Evolutionary conservation across 1,284 basidiomycete species (phyloP), one percentile per base, ranked within the genome.

Genomic region (Cutaneotrichosporon cyanovorans): DNA sequence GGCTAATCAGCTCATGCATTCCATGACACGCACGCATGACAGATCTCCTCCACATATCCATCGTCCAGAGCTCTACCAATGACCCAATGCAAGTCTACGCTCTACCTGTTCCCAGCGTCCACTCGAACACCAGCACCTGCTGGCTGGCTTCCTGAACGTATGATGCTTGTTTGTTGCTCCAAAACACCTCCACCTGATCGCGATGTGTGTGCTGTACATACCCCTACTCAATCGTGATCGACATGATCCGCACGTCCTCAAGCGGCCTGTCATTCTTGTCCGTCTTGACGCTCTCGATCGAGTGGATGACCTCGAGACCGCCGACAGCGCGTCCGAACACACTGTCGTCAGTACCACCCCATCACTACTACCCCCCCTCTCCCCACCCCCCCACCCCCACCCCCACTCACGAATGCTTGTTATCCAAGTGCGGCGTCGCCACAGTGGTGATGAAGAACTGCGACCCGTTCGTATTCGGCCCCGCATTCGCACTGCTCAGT

Each of bases 391-490:
- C 32, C 23, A 23, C 21, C 20, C n/a, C 18, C 16, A 7, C n/a
- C 3, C 11, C 2, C 4, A 66, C 74, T 60, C 50, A 75, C 72
- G 73, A 74, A 56, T 79, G 78, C 63, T 78, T 78, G 50, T 74
- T 69, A 53, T 79, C 76, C 44, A 98, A 75, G 90, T 91, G 96
- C 7, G 91, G 89, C 5, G 88, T 89, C 11, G 92, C 85, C 2
- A 85, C 91, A 2, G 91, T 96, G 2, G 95, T 99, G 67, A 98
- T 92, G 74, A 98, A 98, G 77, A 98, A 98, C 69, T 99, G 93
- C 4, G 60, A 70, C 9, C 74, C 95, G 66, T 98, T 99, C 33
- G 95, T 98, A 45, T 77, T 77, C 1, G 89, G 84, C 1, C 95
- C 68, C 5, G 71, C 71, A 55, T 99, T 99, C n/a, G 95, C 95